phyloP scores from a whole-genome alignment of 768 basidiomycete genomes.

The Russula foetens region DNA sequence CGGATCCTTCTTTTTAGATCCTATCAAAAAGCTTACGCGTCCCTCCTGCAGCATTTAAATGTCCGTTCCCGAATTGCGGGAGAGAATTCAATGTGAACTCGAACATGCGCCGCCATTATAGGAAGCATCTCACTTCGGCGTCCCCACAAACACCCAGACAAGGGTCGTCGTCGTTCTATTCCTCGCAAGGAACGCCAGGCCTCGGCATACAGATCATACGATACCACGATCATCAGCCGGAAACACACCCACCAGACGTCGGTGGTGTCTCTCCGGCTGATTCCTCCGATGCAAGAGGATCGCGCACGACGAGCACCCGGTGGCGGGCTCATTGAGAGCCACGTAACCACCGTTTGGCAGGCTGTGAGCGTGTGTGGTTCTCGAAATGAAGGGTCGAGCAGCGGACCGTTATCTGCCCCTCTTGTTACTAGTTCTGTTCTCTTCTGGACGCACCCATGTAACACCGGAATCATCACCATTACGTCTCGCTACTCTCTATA shows the following conservation, averaged over 20 bases:
- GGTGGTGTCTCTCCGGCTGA: background rate
- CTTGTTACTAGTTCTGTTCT: constrained; percentile 18
- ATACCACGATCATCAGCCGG: constrained; percentile 14
- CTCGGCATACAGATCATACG: constrained; percentile 18
- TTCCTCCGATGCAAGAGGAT: background rate
- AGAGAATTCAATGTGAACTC: constrained; percentile 78
- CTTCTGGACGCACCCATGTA: constrained; percentile 15
- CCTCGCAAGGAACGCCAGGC: constrained; percentile 5
- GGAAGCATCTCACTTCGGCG: constrained; percentile 42
- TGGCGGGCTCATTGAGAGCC: constrained; percentile 12
- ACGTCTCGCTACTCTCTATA: constrained; percentile 17
- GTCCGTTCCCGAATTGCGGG: constrained; percentile 66
- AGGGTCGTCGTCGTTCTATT: constrained; percentile 9
- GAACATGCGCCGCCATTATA: constrained; percentile 75
- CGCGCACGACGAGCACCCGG: constrained; percentile 5
- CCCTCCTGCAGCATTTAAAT: constrained; percentile 51
- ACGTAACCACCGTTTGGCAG: background rate
- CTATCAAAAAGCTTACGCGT: constrained; percentile 1
- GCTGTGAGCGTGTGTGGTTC: constrained; percentile 4
- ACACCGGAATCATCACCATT: constrained; percentile 15
- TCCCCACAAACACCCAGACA: constrained; percentile 11
- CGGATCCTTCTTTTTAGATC: constrained; percentile 21
- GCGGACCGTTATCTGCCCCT: constrained; percentile 14
- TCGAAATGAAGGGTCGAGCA: constrained; percentile 13
- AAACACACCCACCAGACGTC: background rate